Percentiles rank a stretch among this genome's conserved stretches.
phyloP scores from a whole-genome alignment of 345 rosid genomes.

The Populus simonii region DNA sequence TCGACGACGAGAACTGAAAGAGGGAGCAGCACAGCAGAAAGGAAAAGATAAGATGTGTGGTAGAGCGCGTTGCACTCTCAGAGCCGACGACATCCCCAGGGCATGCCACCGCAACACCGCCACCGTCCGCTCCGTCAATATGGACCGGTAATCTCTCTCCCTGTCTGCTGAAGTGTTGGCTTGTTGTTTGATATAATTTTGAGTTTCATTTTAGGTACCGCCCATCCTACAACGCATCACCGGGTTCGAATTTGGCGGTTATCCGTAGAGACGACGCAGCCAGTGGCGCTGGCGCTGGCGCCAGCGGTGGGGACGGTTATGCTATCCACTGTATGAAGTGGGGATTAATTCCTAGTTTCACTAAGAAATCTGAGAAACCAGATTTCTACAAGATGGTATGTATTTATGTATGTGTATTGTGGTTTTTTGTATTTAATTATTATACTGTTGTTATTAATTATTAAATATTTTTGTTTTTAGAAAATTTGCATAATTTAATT shows the following conservation, averaged over 20 bases:
- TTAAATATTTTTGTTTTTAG: not conserved
- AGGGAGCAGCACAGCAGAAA: not conserved
- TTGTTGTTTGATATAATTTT: not conserved
- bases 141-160: slow-evolving; percentile 46
- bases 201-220: slow-evolving; percentile 50
- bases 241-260: slow-evolving; percentile 70
- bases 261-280: slow-evolving; percentile 43
- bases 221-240: slow-evolving; percentile 70
- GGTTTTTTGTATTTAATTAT: not conserved
- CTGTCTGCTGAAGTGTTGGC: not conserved
- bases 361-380: slow-evolving; percentile 73
- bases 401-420: not conserved
- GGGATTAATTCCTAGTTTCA: slow-evolving; percentile 85
- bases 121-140: slow-evolving; percentile 41
- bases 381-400: slow-evolving; percentile 82
- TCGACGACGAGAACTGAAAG: not conserved
- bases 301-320: slow-evolving; percentile 38
- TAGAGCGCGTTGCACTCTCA: slow-evolving; percentile 71
- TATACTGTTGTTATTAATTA: not conserved
- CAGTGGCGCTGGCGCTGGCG: slow-evolving; percentile 13
- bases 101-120: slow-evolving; percentile 54
- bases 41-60: slow-evolving; percentile 57
- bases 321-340: slow-evolving; percentile 80
- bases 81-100: slow-evolving; percentile 62
- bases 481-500: not conserved